These are phyloP conservation scores for Trichoderma sp. DNA, from an alignment of 2,329 filamentous ascomycete genomes.

Conservation along the genomic window DNA sequence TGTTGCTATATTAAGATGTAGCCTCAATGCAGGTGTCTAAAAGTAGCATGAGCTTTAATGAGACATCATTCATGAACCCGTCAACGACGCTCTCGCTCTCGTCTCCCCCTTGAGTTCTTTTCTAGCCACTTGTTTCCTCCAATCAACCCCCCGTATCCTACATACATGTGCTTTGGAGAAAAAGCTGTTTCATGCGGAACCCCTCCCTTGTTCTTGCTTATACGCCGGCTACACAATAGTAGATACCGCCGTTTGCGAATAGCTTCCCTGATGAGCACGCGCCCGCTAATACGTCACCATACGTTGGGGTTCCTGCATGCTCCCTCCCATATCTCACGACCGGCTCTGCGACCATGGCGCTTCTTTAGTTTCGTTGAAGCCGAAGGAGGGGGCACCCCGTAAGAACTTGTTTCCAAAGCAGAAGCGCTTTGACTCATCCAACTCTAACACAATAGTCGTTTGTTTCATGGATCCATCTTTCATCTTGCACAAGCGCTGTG, in stretches of 20 bases:
- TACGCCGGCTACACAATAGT: neutral
- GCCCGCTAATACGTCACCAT: conserved; percentile 3
- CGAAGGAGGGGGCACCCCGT: neutral
- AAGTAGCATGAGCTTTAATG: conserved; percentile 18
- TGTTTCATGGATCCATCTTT: neutral
- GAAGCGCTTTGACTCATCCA: neutral
- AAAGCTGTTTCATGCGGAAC: neutral
- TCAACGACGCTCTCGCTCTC: neutral
- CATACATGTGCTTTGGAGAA: neutral
- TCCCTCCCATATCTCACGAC: neutral
- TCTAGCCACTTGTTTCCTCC: neutral
- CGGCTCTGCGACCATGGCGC: conserved; percentile 1
- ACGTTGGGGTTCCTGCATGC: neutral
- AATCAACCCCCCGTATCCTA: neutral
- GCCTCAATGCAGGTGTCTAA: conserved; percentile 20
- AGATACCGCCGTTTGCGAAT: neutral
- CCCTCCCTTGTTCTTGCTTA: neutral
- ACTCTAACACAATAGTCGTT: neutral
- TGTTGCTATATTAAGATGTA: conserved; percentile 23
- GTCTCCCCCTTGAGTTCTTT: neutral
- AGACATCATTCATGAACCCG: conserved; percentile 15
- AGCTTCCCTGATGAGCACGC: neutral
- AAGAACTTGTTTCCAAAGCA: neutral
- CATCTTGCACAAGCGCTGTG: neutral
- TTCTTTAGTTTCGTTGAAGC: neutral